Percentiles rank a stretch among this genome's conserved stretches.
Evolutionary conservation across 257 asterid genomes (phyloP).

Genomic region (Jasminum sambac): DNA sequence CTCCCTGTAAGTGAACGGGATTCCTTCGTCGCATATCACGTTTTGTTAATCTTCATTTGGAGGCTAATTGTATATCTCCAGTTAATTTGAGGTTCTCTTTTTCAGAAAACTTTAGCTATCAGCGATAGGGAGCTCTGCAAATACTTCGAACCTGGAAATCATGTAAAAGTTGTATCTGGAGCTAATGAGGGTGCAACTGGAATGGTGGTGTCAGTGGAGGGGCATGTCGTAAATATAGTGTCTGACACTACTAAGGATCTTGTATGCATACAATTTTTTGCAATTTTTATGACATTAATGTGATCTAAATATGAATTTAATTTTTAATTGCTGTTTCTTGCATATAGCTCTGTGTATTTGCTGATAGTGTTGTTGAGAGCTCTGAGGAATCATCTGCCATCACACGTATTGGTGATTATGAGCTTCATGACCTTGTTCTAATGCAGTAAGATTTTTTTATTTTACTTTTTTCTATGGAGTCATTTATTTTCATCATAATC

Average conservation of each 20-base stretch:
- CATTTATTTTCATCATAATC: slow-evolving; percentile 11
- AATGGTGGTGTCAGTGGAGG: slow-evolving; percentile 95
- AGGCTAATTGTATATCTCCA: slow-evolving; percentile 14
- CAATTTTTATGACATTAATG: slow-evolving; percentile 3
- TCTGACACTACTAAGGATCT: slow-evolving; percentile 97
- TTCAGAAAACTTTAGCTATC: slow-evolving; percentile 78
- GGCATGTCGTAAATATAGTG: slow-evolving; percentile 90
- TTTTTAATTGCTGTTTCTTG: background rate
- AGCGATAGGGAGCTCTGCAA: slow-evolving; percentile 88
- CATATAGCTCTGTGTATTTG: slow-evolving; percentile 84
- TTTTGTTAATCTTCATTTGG: slow-evolving; percentile 13
- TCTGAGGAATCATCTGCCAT: slow-evolving; percentile 95
- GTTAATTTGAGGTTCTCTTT: slow-evolving; percentile 21
- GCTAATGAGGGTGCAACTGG: slow-evolving; percentile 97
- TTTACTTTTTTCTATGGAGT: slow-evolving; percentile 1
- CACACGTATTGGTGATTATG: slow-evolving; percentile 86
- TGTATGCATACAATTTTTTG: slow-evolving; percentile 41
- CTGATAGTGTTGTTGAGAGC: slow-evolving; percentile 91
- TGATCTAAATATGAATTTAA: slow-evolving; percentile 7
- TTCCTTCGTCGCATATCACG: slow-evolving; percentile 6
- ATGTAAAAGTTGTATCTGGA: slow-evolving; percentile 91
- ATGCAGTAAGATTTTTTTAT: slow-evolving; percentile 68
- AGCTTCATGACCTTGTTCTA: slow-evolving; percentile 92
- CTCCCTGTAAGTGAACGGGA: slow-evolving; percentile 55
- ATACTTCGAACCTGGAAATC: slow-evolving; percentile 94